Base-by-base conservation (phyloP, 2,329 filamentous ascomycete species). In the Phaeosphaeria sp. region DNA sequence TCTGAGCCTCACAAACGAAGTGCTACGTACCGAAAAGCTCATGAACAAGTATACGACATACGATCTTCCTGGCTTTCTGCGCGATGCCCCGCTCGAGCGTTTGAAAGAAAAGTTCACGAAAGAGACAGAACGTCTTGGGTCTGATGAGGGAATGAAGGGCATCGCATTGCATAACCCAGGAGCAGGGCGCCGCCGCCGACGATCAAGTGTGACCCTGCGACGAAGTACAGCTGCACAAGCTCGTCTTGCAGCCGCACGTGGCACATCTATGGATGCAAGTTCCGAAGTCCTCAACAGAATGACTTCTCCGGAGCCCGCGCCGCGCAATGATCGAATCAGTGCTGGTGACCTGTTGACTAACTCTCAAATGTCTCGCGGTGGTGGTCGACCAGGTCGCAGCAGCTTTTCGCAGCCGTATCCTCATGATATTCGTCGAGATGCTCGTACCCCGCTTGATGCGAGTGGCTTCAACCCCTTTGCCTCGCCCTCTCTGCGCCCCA, bases 31-130 rank as follows among this genome's bases (percentile, higher is more conserved):
- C 0, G 95, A 99, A 74, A 92, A 91, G 74, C 89, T 92, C 62
- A 97, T 99, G 90, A 90, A 95, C 74, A 91, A 91, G 65, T 97
- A 93, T 73, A 97, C 94, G 0, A 90, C 88, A 20, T 95, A 93
- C 70, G 93, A 98, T 71, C 81, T 99, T 46, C 95, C 96, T 0
- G 97, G 97, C 67, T 90, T 95, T 58, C 82, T 99, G 7, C 88
- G 93, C 27, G 95, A 95, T 5, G 87, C 91, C 57, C 91, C 94
- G 0, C 74, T 99, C 39, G 87, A 90, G 60, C 85, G 94, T 20
- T 79, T 99, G 20, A 98, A 98, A 73, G 92, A 96, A 65, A 99
- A 98, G 71, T 99, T 99, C 69, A 86, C 85, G 36, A 86, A 88
- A 46, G 95, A 99, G 71, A 86, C 90, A 64, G 93, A 97, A 69